phyloP scores from a whole-genome alignment of 169 alveolate species.

The Cytauxzoon felis region DNA sequence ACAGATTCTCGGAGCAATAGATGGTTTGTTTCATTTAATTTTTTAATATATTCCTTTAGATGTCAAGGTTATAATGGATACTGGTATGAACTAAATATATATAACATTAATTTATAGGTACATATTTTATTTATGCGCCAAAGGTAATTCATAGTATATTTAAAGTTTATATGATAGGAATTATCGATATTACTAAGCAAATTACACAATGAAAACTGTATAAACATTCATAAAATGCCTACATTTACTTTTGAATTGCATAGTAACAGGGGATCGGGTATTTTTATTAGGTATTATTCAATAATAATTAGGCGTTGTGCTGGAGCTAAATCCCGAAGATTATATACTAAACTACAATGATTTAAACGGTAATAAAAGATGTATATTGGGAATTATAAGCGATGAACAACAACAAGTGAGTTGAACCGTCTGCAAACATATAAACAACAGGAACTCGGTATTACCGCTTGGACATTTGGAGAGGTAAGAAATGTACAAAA shows the following conservation, averaged over 20 bases:
- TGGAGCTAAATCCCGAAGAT: constrained; percentile 70
- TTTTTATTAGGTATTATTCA: neutral
- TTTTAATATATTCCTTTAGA: neutral
- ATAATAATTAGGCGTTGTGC: constrained; percentile 20
- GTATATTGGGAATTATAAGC: constrained; percentile 65
- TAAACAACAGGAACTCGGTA: constrained; percentile 39
- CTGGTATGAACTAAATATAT: constrained; percentile 8
- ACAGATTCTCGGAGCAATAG: neutral
- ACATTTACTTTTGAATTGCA: constrained; percentile 26
- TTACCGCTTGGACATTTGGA: constrained; percentile 62
- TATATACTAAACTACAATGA: constrained; percentile 63
- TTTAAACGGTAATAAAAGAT: constrained; percentile 37
- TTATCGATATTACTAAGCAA: constrained; percentile 17
- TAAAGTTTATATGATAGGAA: neutral
- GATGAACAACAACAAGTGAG: constrained; percentile 70
- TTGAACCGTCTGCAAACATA: neutral
- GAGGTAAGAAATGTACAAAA: constrained; percentile 17
- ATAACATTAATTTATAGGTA: constrained; percentile 11
- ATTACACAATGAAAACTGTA: constrained; percentile 24
- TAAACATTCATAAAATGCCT: constrained; percentile 17
- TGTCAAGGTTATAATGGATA: constrained; percentile 49
- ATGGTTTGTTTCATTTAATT: neutral
- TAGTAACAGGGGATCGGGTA: constrained; percentile 3
- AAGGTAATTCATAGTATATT: constrained; percentile 7
- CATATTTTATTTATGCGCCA: constrained; percentile 56